Percentiles rank a stretch among this genome's conserved stretches.
These are phyloP conservation scores for Flagelloscypha sp. DNA, from an alignment of 768 basidiomycete genomes.

Conservation along the genomic window DNA sequence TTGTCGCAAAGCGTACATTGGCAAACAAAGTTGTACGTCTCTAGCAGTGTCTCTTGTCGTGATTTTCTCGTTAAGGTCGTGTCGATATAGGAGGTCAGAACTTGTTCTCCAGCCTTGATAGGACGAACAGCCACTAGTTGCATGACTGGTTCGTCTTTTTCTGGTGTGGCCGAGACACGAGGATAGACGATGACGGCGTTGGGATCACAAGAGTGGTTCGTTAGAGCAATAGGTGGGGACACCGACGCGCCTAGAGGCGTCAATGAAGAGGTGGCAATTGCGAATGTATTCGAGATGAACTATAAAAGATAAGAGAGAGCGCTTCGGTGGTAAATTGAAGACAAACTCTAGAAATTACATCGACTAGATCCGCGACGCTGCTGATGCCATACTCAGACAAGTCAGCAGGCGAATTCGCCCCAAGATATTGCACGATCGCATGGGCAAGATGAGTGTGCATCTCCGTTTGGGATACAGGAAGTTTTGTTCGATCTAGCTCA, in stretches of 20 bases:
- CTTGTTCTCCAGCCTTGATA: conserved; percentile 62
- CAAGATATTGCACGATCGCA: conserved; percentile 64
- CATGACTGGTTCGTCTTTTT: conserved; percentile 50
- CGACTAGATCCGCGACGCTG: conserved; percentile 56
- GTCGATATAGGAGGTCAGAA: conserved; percentile 81
- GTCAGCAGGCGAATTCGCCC: conserved; percentile 48
- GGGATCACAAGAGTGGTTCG: conserved; percentile 84
- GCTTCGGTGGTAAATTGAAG: neutral
- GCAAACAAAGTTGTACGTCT: conserved; percentile 78
- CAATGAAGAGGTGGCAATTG: conserved; percentile 70
- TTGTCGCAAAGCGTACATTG: conserved; percentile 49
- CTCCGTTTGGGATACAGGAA: conserved; percentile 41
- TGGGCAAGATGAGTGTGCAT: conserved; percentile 66
- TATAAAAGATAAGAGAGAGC: conserved; percentile 22
- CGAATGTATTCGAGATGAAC: conserved; percentile 91
- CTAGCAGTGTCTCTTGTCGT: conserved; percentile 49
- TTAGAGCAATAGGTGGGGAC: conserved; percentile 69
- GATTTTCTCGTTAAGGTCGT: conserved; percentile 54
- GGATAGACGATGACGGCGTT: conserved; percentile 94
- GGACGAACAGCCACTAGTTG: conserved; percentile 64
- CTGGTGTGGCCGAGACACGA: conserved; percentile 27
- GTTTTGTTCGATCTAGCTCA: conserved; percentile 53
- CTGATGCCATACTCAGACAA: conserved; percentile 48
- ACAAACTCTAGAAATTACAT: conserved; percentile 64
- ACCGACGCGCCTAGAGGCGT: conserved; percentile 80